phyloP scores from a whole-genome alignment of 202 grass and related monocot genomes.

The Panicum hallii region DNA sequence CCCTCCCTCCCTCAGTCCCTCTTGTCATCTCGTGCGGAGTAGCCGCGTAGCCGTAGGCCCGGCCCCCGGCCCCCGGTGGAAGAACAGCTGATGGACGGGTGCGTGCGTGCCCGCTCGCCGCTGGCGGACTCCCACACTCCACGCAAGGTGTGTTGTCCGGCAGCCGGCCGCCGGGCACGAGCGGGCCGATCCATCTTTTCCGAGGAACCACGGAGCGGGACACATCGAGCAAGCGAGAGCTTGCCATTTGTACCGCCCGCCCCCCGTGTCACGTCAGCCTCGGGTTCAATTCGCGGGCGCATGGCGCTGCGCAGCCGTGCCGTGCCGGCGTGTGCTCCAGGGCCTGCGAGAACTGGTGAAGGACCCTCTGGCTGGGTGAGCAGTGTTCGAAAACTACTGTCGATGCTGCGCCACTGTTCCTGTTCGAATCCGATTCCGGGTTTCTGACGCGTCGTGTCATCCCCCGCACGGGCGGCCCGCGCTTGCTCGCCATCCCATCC shows the following conservation, averaged over 20 bases:
- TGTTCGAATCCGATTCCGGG: slow-evolving; percentile 26
- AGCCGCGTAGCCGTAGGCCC: not conserved
- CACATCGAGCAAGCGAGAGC: slow-evolving; percentile 18
- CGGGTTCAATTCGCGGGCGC: not conserved
- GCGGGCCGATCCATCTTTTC: slow-evolving; percentile 8
- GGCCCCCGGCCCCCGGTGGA: not conserved
- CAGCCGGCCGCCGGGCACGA: not conserved
- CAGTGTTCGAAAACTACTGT: not conserved
- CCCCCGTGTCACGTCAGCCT: not conserved
- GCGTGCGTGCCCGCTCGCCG: not conserved
- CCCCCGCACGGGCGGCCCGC: not conserved
- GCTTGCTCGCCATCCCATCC: not conserved
- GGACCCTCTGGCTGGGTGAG: too few relatives aligned
- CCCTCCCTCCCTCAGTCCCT: not conserved
- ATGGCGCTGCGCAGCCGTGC: not conserved
- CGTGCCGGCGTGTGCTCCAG: not conserved
- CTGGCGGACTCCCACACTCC: slow-evolving; percentile 29
- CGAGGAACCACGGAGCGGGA: not conserved
- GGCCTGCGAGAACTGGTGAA: not conserved
- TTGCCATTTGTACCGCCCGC: slow-evolving; percentile 5
- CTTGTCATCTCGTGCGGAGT: not conserved
- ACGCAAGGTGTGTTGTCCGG: slow-evolving; percentile 18
- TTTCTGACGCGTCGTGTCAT: slow-evolving; percentile 9
- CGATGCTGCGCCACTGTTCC: not conserved
- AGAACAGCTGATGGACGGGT: not conserved